Evolutionary conservation across 2,329 filamentous ascomycete species (phyloP), one percentile per base, ranked within the genome.

Genomic region (Tolypocladium ophioglossoides): DNA sequence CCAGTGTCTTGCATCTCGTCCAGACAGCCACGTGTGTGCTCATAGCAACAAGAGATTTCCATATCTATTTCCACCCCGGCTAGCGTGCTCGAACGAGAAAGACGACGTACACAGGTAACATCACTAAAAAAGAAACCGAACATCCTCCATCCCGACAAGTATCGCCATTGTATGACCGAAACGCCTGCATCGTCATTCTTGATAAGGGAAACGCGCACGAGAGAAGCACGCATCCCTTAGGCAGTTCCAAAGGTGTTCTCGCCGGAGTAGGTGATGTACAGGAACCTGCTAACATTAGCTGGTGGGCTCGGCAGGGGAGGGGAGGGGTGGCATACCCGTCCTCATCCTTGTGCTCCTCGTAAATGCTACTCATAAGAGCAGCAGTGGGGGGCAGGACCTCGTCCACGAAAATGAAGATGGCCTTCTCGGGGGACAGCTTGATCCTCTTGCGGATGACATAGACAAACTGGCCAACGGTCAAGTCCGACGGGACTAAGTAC

Each of bases 391-490:
- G 94, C 54, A 99, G 82, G 52, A 96, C 92, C 77, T 97, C 94
- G 72, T 97, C 92, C 68, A 99, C 94, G 76, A 97, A 99, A 82
- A 99, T 97, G 82, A 99, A 99, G 78, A 99, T 99, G 71, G 94
- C 94, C 83, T 99, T 99, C 80, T 99, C 94, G 35, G 94, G 94
- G 54, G 91, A 96, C 63, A 99, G 83, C 89, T 99, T 99, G 78
- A 99, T 99, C 69, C 94, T 88, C 84, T 99, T 99, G 73, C 94
- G 91, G 76, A 99, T 99, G 61, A 99, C 94, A 75, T 99, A 99
- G 77, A 99, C 94, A 71, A 99, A 96, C 85, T 99, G 94, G 66
- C 94, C 94, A 60, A 99, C 94, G 59, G 94, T 99, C 69, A 99
- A 84, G 70, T 99, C 94, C 64, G 94, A 91, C 16, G 94, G 94